Percentiles rank a stretch among this genome's conserved stretches.
phyloP scores from a whole-genome alignment of 2,329 filamentous ascomycete genomes.

The Fusarium burgessii region DNA sequence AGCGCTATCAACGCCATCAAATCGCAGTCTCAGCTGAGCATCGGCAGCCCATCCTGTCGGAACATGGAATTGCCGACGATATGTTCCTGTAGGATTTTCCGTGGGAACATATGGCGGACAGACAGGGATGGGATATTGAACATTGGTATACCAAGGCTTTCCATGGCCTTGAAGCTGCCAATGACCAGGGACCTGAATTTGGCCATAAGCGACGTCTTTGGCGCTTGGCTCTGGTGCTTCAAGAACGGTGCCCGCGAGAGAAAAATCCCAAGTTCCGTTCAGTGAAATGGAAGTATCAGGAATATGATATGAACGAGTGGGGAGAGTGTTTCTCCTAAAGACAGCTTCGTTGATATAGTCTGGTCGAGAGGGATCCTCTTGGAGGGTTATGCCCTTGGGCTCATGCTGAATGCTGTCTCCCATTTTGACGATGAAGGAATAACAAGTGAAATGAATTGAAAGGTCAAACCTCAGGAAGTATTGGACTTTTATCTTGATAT shows the following conservation, averaged over 20 bases:
- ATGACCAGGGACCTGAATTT: constrained; percentile 71
- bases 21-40: constrained; percentile 72
- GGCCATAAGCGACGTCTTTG: constrained; percentile 63
- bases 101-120: constrained; percentile 72
- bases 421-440: constrained; percentile 28
- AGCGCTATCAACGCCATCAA: constrained; percentile 78
- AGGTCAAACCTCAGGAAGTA: not conserved
- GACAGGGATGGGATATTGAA: constrained; percentile 73
- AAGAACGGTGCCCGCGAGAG: constrained; percentile 59
- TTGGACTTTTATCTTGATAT: constrained; percentile 28
- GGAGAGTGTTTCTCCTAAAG: constrained; percentile 65
- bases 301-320: constrained; percentile 64
- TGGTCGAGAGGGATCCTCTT: constrained; percentile 53
- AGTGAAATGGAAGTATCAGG: constrained; percentile 62
- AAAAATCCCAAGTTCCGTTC: constrained; percentile 70
- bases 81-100: constrained; percentile 74
- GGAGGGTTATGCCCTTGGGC: constrained; percentile 48
- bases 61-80: constrained; percentile 66
- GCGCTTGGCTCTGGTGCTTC: constrained; percentile 56
- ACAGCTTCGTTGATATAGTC: constrained; percentile 65
- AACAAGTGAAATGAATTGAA: not conserved
- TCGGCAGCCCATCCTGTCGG: constrained; percentile 59
- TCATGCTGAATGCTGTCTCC: constrained; percentile 25
- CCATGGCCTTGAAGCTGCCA: constrained; percentile 80
- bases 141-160: constrained; percentile 76